These are phyloP conservation scores for Anthoceros angustus DNA, from an alignment of 225 moss, liverwort and hornwort genomes.

Conservation along the genomic window DNA sequence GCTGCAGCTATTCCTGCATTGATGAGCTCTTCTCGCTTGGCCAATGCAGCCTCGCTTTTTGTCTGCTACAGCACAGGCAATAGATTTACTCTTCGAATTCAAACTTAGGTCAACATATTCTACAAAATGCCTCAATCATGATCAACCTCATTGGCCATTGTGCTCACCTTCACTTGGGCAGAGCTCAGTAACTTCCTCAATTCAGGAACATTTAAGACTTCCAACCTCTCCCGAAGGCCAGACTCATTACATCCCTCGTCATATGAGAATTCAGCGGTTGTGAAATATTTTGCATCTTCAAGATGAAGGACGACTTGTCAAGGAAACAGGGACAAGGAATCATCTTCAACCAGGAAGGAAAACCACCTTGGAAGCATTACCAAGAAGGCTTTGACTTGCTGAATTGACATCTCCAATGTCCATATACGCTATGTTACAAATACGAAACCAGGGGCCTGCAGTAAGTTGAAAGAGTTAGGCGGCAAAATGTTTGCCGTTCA, in stretches of 20 bases:
- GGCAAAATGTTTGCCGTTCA: constrained; percentile 2
- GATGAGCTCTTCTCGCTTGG: constrained; percentile 68
- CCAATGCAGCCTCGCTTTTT: constrained; percentile 53
- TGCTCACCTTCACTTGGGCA: constrained; percentile 47
- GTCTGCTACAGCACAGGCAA: constrained; percentile 33
- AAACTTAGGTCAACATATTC: constrained; percentile 5
- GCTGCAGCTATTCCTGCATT: constrained; percentile 33
- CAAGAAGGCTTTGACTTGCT: constrained; percentile 54
- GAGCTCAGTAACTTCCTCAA: constrained; percentile 49
- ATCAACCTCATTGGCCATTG: not conserved
- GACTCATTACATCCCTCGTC: constrained; percentile 27
- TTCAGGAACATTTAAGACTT: constrained; percentile 50
- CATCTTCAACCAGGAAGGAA: not conserved
- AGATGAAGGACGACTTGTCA: not conserved
- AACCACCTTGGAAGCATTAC: constrained; percentile 17
- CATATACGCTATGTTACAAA: constrained; percentile 41
- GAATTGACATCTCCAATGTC: constrained; percentile 43
- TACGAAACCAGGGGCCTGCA: constrained; percentile 91
- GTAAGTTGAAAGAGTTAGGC: not conserved
- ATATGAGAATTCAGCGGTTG: constrained; percentile 16
- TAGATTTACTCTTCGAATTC: not conserved
- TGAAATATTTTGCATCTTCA: constrained; percentile 66
- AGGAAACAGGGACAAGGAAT: not conserved
- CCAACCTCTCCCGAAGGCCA: constrained; percentile 42
- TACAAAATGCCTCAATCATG: constrained; percentile 3